Evolutionary conservation across 768 basidiomycete species (phyloP).

Genomic region (Suillus subluteus): DNA sequence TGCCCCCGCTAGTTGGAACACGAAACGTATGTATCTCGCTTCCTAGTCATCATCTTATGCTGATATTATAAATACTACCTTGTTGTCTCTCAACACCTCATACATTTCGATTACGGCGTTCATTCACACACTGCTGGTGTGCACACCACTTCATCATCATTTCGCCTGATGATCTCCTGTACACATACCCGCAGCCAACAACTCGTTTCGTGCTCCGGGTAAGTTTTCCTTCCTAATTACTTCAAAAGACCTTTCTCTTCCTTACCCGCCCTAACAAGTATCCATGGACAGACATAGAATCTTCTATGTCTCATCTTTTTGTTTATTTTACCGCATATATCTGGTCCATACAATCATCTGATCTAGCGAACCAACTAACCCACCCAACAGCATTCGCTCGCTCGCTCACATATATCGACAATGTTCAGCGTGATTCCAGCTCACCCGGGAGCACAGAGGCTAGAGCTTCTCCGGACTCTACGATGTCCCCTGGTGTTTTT

Average conservation of each 20-base stretch:
- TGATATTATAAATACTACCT: neutral
- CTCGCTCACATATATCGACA: neutral
- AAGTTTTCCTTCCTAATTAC: neutral
- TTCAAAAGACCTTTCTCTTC: neutral
- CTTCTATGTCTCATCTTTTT: neutral
- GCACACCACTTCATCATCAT: neutral
- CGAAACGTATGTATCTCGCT: neutral
- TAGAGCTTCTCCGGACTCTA: neutral
- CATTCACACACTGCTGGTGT: neutral
- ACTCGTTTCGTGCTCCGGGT: neutral
- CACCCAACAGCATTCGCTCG: neutral
- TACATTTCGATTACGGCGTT: neutral
- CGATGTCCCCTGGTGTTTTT: neutral
- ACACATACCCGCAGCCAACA: neutral
- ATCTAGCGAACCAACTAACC: neutral
- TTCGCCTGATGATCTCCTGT: neutral
- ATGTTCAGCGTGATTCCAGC: neutral
- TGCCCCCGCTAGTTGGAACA: neutral
- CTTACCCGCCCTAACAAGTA: neutral
- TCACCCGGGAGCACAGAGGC: neutral
- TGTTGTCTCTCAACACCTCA: neutral
- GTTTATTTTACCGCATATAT: neutral
- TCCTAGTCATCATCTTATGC: neutral
- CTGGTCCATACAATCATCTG: neutral
- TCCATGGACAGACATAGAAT: neutral